These are phyloP conservation scores for Apiosordaria backusii DNA, from an alignment of 495 filamentous ascomycete species.

Conservation along the genomic window DNA sequence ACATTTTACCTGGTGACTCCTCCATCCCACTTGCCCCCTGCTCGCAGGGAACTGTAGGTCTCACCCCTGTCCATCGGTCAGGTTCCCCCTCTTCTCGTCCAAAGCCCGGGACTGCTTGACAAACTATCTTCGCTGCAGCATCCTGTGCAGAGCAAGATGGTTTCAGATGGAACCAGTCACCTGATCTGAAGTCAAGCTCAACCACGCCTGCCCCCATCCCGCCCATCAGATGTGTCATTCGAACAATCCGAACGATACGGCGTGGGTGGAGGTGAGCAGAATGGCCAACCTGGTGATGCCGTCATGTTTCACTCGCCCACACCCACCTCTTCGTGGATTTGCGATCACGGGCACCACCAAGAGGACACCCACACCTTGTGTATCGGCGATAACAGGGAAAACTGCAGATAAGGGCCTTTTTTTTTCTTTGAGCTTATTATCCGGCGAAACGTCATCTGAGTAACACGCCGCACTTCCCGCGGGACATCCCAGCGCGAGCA, in stretches of 20 bases:
- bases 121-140: not conserved
- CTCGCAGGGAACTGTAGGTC: not conserved
- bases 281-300: constrained; percentile 1
- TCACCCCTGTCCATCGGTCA: not conserved
- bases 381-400: not conserved
- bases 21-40: not conserved
- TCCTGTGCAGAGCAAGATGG: not conserved
- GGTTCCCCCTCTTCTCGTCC: not conserved
- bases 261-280: not conserved
- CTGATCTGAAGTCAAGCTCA: not conserved
- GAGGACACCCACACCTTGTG: not conserved
- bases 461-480: not conserved
- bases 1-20: not conserved
- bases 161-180: not conserved
- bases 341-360: not conserved
- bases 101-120: not conserved
- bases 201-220: not conserved
- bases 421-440: too few relatives aligned
- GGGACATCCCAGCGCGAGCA: not conserved
- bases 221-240: not conserved
- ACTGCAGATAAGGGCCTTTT: not conserved
- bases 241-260: not conserved
- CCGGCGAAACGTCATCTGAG: not conserved
- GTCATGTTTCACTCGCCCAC: not conserved
- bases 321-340: not conserved